phyloP scores from a whole-genome alignment of 306 rosid species.

The Arachis stenosperma region DNA sequence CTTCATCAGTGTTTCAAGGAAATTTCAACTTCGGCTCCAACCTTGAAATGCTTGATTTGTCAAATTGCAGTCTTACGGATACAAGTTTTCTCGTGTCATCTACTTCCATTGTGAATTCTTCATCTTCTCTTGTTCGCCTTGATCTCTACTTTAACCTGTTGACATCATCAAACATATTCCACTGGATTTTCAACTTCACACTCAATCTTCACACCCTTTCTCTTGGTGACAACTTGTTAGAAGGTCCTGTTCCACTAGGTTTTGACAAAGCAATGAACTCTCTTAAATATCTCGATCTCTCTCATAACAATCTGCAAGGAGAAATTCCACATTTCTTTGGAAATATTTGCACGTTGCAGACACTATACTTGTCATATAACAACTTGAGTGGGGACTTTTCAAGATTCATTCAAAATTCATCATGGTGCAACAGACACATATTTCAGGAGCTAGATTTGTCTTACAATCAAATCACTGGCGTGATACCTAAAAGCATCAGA shows the following conservation, averaged over 20 bases:
- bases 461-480: background rate
- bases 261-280: slow-evolving; percentile 7
- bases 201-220: background rate
- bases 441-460: background rate
- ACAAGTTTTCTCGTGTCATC: background rate
- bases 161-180: background rate
- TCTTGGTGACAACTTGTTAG: background rate
- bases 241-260: background rate
- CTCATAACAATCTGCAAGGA: background rate
- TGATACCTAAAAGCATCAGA: background rate
- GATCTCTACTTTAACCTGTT: background rate
- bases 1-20: background rate
- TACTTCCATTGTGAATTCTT: background rate
- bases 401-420: slow-evolving; percentile 2
- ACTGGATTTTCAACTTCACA: background rate
- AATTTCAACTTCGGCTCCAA: background rate
- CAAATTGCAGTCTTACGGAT: background rate
- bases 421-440: background rate
- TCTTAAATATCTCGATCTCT: background rate
- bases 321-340: slow-evolving; percentile 22
- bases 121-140: background rate
- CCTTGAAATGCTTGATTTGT: background rate
- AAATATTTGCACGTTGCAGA: slow-evolving; percentile 6
- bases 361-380: fast-evolving
- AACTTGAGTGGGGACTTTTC: slow-evolving; percentile 21